phyloP scores from a whole-genome alignment of 2,329 filamentous ascomycete genomes.

The Rasamsonia emersonii region DNA sequence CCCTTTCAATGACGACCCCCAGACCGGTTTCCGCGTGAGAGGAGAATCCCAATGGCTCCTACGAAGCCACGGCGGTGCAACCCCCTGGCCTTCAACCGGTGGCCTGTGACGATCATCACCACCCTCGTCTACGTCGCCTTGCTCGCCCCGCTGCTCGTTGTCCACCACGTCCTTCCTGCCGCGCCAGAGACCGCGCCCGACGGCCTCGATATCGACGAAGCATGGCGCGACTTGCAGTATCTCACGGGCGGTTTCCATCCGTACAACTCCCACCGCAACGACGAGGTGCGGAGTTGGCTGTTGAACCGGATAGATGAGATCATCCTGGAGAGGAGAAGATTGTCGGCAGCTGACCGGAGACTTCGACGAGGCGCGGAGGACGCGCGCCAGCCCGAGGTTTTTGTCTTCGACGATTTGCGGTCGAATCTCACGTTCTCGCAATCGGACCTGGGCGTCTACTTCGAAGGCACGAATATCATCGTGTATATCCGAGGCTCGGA shows the following conservation, averaged over 20 bases:
- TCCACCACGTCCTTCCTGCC: slow-evolving; percentile 67
- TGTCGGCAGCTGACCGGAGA: slow-evolving; percentile 13
- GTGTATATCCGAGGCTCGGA: slow-evolving; percentile 80
- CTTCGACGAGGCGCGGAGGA: slow-evolving; percentile 8
- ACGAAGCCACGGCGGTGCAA: slow-evolving; percentile 25
- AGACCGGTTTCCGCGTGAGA: slow-evolving; percentile 3
- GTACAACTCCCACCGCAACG: slow-evolving; percentile 79
- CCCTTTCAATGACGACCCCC: neutral
- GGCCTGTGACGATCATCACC: slow-evolving; percentile 73
- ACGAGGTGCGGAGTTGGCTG: slow-evolving; percentile 68
- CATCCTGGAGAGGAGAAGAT: slow-evolving; percentile 48
- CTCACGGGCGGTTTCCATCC: slow-evolving; percentile 74
- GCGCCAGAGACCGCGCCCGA: slow-evolving; percentile 49
- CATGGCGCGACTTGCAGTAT: slow-evolving; percentile 73
- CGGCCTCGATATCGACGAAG: slow-evolving; percentile 73
- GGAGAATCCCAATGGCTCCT: slow-evolving; percentile 22
- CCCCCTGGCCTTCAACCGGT: slow-evolving; percentile 65
- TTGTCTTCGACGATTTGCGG: slow-evolving; percentile 68
- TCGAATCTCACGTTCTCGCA: slow-evolving; percentile 64
- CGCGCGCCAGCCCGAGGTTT: slow-evolving; percentile 28
- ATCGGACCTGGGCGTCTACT: slow-evolving; percentile 58
- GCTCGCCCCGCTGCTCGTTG: slow-evolving; percentile 60
- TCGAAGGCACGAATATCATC: slow-evolving; percentile 86
- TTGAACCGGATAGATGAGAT: slow-evolving; percentile 63
- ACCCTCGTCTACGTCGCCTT: slow-evolving; percentile 69